phyloP scores from a whole-genome alignment of 2,329 filamentous ascomycete species.

The Diaporthe sp. region DNA sequence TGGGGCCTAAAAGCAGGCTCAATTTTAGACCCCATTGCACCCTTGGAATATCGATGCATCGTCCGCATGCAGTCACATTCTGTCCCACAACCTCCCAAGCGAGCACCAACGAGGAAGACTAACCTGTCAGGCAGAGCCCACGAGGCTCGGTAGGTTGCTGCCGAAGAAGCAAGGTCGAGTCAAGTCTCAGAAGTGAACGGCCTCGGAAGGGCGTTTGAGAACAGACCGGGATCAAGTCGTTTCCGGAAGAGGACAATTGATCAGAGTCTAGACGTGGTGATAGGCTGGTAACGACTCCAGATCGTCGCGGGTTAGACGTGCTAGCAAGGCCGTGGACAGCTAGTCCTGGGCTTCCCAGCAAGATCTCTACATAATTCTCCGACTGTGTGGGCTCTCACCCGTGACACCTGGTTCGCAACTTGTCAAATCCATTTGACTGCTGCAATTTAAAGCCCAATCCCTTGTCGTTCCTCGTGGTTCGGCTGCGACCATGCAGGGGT shows the following conservation, averaged over 20 bases:
- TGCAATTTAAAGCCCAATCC: slow-evolving; percentile 17
- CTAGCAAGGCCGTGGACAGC: slow-evolving; percentile 14
- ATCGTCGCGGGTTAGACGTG: slow-evolving; percentile 26
- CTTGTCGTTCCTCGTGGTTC: slow-evolving; percentile 35
- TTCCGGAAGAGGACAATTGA: slow-evolving; percentile 27
- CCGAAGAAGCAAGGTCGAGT: slow-evolving; percentile 17
- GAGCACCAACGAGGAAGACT: background rate
- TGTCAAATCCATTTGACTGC: slow-evolving; percentile 18
- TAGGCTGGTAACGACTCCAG: slow-evolving; percentile 39
- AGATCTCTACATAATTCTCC: slow-evolving; percentile 30
- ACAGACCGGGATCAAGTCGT: slow-evolving; percentile 29
- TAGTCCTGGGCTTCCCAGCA: slow-evolving; percentile 9
- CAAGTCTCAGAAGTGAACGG: slow-evolving; percentile 32
- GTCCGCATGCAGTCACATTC: background rate
- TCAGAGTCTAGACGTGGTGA: slow-evolving; percentile 28
- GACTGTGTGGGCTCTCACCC: slow-evolving; percentile 16
- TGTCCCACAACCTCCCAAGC: background rate
- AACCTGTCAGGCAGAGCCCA: background rate
- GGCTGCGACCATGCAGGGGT: slow-evolving; percentile 38
- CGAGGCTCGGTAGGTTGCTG: slow-evolving; percentile 33
- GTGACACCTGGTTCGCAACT: slow-evolving; percentile 5
- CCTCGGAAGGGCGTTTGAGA: slow-evolving; percentile 39
- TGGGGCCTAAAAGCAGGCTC: slow-evolving; percentile 12
- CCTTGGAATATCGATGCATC: background rate
- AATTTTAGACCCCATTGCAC: slow-evolving; percentile 13